These are phyloP conservation scores for Pseudopithomyces chartarum DNA, from an alignment of 2,329 filamentous ascomycete species.

Conservation along the genomic window DNA sequence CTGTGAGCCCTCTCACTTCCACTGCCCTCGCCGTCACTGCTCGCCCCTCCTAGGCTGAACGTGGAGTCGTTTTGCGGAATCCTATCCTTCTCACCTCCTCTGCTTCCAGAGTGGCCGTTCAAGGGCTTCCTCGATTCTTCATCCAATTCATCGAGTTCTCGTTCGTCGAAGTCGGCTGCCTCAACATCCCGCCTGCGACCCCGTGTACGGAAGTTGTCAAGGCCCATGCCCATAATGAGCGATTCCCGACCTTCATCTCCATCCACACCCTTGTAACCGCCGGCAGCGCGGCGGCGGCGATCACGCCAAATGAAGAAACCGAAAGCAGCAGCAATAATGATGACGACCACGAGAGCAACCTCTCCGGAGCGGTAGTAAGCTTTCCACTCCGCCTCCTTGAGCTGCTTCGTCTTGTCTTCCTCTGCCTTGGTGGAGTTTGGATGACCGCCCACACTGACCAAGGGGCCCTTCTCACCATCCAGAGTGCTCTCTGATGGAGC, in stretches of 20 bases:
- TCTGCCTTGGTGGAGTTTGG: constrained; percentile 71
- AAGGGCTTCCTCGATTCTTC: constrained; percentile 27
- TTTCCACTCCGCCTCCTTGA: constrained; percentile 85
- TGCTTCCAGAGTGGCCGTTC: constrained; percentile 29
- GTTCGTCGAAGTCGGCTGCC: constrained; percentile 66
- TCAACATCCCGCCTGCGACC: constrained; percentile 58
- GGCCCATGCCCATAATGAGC: constrained; percentile 49
- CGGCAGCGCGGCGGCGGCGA: constrained; percentile 50
- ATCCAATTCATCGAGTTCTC: constrained; percentile 62
- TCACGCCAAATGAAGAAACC: constrained; percentile 70
- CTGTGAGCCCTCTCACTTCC: constrained; percentile 40
- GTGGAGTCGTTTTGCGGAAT: constrained; percentile 44
- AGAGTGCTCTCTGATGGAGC: constrained; percentile 77
- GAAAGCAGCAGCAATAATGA: constrained; percentile 74
- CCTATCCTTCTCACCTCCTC: constrained; percentile 33
- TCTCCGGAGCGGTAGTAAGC: constrained; percentile 89
- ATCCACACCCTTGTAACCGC: constrained; percentile 52
- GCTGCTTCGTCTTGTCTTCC: constrained; percentile 69
- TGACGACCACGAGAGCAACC: constrained; percentile 80
- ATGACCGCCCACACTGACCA: constrained; percentile 77
- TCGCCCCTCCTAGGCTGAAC: constrained; percentile 57
- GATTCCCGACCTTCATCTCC: constrained; percentile 52
- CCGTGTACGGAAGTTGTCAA: constrained; percentile 53
- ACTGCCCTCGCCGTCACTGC: constrained; percentile 44
- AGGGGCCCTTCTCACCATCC: constrained; percentile 80